Evolutionary conservation across 306 rosid genomes (phyloP), one percentile per base, ranked within the genome.

Genomic region (Datisca glomerata): DNA sequence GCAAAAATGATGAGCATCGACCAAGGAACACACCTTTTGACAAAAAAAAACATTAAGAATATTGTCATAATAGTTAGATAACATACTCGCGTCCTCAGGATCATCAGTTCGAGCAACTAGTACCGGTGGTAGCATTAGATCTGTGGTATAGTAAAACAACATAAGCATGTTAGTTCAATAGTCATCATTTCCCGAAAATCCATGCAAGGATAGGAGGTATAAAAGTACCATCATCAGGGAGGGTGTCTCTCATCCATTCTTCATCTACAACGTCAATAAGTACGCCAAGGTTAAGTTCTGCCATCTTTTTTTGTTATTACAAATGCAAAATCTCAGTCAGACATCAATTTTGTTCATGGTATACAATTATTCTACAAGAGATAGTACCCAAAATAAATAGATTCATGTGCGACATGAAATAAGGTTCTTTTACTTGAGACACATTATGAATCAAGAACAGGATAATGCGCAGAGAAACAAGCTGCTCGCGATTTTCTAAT

Each of bases 201-300:
- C 16, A 18, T 38, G 21, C 5, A n/a, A 29, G 17, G 8, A 10
- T 27, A 18, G 34, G n/a, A 25, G 46, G 20, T 14, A 10, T n/a
- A 32, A 38, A 8, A 1, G 29, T 67, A 79, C 86, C 95, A 46
- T 84, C 95, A 55, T 73, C 64, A 47, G 92, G 92, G 36, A 84
- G 85, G 24, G 93, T 84, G 60, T 79, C 91, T 68, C 80, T 73
- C 92, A 79, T 79, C 95, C 93, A 84, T 52, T 73, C 95, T 47
- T 84, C 95, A 51, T 79, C 95, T 56, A 84, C 86, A 48, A 79
- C 43, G 52, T 84, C 94, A 59, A 84, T 58, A 12, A 79, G 75
- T 57, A 76, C 61, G 29, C 81, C 79, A 60, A 72, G 35, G 68
- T 71, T 78, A 43, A 74, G 21, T 49, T 82, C 89, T 21, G 89